Percentiles rank a stretch among this genome's conserved stretches.
Conservation (phyloP, 495 filamentous ascomycete genomes). For the Penicillium parvum region DNA sequence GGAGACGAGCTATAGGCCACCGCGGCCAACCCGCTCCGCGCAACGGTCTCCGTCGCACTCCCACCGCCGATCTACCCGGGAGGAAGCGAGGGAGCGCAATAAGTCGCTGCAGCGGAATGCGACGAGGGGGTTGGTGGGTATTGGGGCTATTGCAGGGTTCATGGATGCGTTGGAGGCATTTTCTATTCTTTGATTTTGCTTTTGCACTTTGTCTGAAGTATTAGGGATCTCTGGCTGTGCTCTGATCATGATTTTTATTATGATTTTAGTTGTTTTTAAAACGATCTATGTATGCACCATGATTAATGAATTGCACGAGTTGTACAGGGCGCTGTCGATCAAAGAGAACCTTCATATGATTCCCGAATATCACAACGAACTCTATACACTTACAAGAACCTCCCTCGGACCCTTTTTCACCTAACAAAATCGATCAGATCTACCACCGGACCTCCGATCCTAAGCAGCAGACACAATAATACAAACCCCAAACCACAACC, state of each 20-base stretch:
- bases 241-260: neutral
- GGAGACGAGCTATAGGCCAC: conserved; percentile 12
- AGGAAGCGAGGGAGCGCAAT: conserved; percentile 24
- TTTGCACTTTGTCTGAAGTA: neutral
- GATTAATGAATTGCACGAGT: conserved; percentile 2
- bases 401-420: too few relatives aligned
- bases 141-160: conserved; percentile 42
- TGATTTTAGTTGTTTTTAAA: too few relatives aligned
- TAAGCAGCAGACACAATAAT: too few relatives aligned
- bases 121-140: conserved; percentile 36
- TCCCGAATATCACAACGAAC: too few relatives aligned
- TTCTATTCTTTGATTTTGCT: conserved; percentile 19
- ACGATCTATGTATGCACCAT: neutral
- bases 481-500: too few relatives aligned
- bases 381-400: too few relatives aligned
- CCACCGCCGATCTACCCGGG: conserved; percentile 14
- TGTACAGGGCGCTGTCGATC: neutral
- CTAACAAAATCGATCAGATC: too few relatives aligned
- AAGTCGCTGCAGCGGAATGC: conserved; percentile 30
- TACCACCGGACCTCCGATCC: too few relatives aligned
- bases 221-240: neutral
- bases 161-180: conserved; percentile 43
- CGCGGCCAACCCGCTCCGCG: conserved; percentile 15
- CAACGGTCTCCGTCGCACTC: conserved; percentile 20
- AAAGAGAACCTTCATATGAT: conserved; percentile 1